Base-by-base conservation (phyloP, 495 filamentous ascomycete species). In the Penicillium goetzii region DNA sequence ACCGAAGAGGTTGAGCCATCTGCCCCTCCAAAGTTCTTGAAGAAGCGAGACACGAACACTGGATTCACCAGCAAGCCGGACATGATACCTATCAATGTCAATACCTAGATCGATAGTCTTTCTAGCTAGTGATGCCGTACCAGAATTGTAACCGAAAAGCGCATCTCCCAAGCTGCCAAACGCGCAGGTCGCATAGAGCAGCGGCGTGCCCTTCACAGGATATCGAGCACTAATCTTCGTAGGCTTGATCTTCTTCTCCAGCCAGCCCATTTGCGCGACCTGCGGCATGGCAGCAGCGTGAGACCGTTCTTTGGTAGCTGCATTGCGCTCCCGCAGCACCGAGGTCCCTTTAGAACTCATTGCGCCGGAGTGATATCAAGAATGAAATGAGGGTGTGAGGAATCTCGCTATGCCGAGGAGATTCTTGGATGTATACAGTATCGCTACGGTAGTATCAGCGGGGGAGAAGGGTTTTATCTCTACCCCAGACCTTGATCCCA, bases 171-270 rank as follows among this genome's bases (percentile, higher is more conserved):
- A 43, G 41, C 41, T 43, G 7, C 41, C 41, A 43, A 43, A 43
- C n/a, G 41, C 41, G 19, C 41, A 43, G 2, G 41, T 43, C 3
- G 41, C 41, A 11, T 43, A 43, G 41, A 21, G 41, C 8, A 43
- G 15, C 2, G 41, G 41, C 10, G 41, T 9, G 6, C 17, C 41
- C 3, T 43, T 43, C 41, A 43, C n/a, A 0, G 41, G 41, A 21
- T 43, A 43, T 43, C 41, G 41, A 43, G 41, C 41, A 43, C 41
- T 43, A n/a, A 43, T 43, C n/a, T 43, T 43, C 41, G 41, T 43
- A 43, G 41, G 41, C 41, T 43, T 43, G 4, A 43, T 43, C 8
- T 43, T 43, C 41, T 21, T 43, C n/a, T 43, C 41, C 41, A 43
- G 41, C 41, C 41, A 43, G n/a, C n/a, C 41, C n/a, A 43, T 43